Conservation (phyloP, 345 rosid species). For the Gossypium bickii region DNA sequence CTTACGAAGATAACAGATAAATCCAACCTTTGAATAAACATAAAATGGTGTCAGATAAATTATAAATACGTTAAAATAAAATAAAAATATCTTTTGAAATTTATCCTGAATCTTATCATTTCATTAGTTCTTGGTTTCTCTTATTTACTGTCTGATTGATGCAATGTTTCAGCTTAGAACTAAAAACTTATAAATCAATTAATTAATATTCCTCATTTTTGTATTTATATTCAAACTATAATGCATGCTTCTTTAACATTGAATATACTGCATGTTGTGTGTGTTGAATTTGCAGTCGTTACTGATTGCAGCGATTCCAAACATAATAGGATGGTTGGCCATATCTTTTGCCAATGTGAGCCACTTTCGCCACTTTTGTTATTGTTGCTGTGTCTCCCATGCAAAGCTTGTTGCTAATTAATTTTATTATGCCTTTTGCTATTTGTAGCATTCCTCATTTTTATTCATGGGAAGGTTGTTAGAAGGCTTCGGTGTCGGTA, state of each 20-base stretch:
- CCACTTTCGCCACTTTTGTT: slow-evolving; percentile 12
- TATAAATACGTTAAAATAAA: no score
- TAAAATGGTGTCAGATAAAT: no score
- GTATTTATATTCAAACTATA: background rate
- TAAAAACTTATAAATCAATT: background rate
- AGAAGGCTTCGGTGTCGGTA: slow-evolving; percentile 75
- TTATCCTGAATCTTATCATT: background rate
- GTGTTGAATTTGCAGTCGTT: slow-evolving; percentile 42
- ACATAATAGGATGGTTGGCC: slow-evolving; percentile 65
- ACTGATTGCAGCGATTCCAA: slow-evolving; percentile 74
- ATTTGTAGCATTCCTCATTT: slow-evolving; percentile 59
- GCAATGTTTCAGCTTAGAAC: background rate
- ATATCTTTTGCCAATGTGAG: slow-evolving; percentile 64
- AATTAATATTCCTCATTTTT: background rate
- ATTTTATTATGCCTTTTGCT: background rate
- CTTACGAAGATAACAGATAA: no score
- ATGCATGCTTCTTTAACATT: background rate
- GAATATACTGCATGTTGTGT: slow-evolving; percentile 38
- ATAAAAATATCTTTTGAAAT: background rate
- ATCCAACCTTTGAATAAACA: no score
- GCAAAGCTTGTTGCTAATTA: background rate
- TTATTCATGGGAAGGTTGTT: slow-evolving; percentile 72
- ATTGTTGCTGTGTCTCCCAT: background rate
- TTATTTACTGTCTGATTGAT: background rate
- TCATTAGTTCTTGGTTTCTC: background rate